These are phyloP conservation scores for Metschnikowia matae DNA, from an alignment of 805 yeast genomes.

Conservation along the genomic window DNA sequence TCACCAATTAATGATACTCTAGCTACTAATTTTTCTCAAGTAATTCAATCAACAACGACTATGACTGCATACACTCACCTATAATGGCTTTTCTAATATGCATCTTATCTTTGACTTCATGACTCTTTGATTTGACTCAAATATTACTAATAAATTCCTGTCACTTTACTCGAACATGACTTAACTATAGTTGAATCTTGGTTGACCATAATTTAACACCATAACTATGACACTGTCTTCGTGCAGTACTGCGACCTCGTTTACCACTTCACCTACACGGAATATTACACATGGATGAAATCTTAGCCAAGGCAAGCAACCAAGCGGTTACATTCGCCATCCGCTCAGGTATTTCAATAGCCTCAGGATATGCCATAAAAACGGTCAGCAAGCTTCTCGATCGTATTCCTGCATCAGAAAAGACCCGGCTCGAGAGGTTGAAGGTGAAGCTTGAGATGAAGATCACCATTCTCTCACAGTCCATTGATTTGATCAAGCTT, in stretches of 20 bases:
- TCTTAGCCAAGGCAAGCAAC: conserved; percentile 56
- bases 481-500: conserved; percentile 63
- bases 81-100: too few species aligned
- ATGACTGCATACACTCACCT: too few species aligned
- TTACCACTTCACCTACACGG: background rate
- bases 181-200: background rate
- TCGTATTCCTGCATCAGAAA: conserved; percentile 51
- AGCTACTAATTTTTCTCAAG: too few species aligned
- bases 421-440: conserved; percentile 38
- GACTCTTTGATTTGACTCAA: too few species aligned
- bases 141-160: too few species aligned
- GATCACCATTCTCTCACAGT: conserved; percentile 56
- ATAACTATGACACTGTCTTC: background rate
- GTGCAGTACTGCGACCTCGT: conserved; percentile 2
- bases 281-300: conserved; percentile 36
- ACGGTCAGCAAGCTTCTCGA: conserved; percentile 56
- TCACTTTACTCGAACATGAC: background rate
- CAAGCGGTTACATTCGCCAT: conserved; percentile 81
- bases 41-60: too few species aligned
- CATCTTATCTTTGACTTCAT: too few species aligned
- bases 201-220: too few species aligned
- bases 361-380: conserved; percentile 67
- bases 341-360: conserved; percentile 69
- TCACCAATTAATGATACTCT: too few species aligned
- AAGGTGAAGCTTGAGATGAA: conserved; percentile 50